These are phyloP conservation scores for Triticum urartu DNA, from an alignment of 176 grass and related monocot genomes.

Conservation along the genomic window DNA sequence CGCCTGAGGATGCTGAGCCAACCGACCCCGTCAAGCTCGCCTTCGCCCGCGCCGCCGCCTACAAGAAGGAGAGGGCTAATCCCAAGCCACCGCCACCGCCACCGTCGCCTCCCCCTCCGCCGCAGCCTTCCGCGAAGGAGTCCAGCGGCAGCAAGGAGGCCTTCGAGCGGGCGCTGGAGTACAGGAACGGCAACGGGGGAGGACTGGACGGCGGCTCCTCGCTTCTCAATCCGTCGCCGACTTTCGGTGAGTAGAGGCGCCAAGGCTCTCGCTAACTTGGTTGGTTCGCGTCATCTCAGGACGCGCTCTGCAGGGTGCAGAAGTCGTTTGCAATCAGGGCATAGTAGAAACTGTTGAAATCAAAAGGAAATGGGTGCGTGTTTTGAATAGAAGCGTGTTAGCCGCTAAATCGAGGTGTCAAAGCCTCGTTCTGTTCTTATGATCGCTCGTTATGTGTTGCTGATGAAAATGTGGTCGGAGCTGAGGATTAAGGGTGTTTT, in stretches of 20 bases:
- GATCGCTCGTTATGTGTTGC: neutral
- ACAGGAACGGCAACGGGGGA: slow-evolving; percentile 33
- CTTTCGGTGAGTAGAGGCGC: slow-evolving; percentile 35
- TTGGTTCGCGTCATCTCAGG: neutral
- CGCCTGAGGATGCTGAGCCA: slow-evolving; percentile 24
- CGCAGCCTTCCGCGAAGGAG: neutral
- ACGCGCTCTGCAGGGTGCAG: no score
- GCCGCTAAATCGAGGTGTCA: neutral
- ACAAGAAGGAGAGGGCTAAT: slow-evolving; percentile 46
- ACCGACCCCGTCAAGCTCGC: slow-evolving; percentile 49
- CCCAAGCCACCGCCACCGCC: neutral
- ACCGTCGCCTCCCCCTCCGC: neutral
- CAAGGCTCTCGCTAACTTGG: neutral
- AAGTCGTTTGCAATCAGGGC: neutral
- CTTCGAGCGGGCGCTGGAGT: slow-evolving; percentile 42
- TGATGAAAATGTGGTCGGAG: neutral
- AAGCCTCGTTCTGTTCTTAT: neutral
- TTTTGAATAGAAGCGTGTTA: neutral
- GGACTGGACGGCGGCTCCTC: slow-evolving; percentile 20
- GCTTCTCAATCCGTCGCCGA: slow-evolving; percentile 12
- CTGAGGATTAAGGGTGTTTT: neutral
- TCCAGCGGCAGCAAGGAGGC: slow-evolving; percentile 26
- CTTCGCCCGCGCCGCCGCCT: slow-evolving; percentile 45
- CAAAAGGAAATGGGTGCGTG: neutral
- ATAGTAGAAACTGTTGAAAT: neutral